phyloP scores from a whole-genome alignment of 345 rosid genomes.

The Tarenaya hassleriana region DNA sequence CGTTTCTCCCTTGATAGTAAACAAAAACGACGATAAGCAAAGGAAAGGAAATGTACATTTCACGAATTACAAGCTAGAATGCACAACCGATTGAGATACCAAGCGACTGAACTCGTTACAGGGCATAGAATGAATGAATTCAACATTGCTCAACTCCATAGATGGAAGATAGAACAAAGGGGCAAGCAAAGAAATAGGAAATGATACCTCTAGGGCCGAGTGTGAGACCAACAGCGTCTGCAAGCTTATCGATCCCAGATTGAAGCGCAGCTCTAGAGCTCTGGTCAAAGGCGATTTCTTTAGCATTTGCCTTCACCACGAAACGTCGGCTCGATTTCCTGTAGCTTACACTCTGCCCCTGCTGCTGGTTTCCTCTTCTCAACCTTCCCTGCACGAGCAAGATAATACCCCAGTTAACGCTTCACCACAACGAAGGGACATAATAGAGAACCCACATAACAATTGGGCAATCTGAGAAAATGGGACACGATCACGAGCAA shows the following conservation, averaged over 20 bases:
- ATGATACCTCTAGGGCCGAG: constrained; percentile 92
- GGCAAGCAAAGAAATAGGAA: neutral
- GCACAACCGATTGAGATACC: no score
- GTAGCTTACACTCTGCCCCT: constrained; percentile 47
- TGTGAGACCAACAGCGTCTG: constrained; percentile 87
- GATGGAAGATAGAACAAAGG: neutral
- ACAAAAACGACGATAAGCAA: neutral
- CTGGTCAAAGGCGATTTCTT: constrained; percentile 91
- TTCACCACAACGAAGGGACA: neutral
- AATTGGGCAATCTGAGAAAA: neutral
- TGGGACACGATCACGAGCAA: no score
- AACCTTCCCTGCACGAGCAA: constrained; percentile 34
- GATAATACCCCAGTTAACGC: neutral
- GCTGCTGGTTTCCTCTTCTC: constrained; percentile 45
- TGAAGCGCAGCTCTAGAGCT: constrained; percentile 74
- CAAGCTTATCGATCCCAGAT: constrained; percentile 89
- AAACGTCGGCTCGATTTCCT: constrained; percentile 45
- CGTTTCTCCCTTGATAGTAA: constrained; percentile 65
- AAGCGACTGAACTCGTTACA: neutral
- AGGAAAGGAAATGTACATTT: neutral
- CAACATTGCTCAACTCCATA: neutral
- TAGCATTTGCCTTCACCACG: constrained; percentile 66
- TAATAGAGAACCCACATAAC: neutral
- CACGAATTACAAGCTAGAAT: neutral
- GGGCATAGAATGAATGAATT: no score